A percentile compares a stretch with the other conserved stretches of the same genome.
These are phyloP conservation scores for Colletotrichum musicola DNA, from an alignment of 2,329 filamentous ascomycete species.

Conservation along the genomic window DNA sequence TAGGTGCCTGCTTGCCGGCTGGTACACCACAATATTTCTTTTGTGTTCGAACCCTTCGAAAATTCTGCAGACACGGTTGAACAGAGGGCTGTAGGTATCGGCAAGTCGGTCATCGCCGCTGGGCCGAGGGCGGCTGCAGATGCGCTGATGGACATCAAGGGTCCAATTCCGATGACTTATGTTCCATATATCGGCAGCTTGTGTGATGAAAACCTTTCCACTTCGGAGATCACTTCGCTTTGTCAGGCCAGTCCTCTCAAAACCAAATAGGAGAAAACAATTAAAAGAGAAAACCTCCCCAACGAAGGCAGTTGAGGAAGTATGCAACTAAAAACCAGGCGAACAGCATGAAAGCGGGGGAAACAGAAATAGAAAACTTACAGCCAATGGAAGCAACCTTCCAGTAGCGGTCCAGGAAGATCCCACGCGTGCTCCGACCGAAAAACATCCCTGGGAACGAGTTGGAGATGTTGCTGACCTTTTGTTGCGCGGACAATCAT, in stretches of 20 bases:
- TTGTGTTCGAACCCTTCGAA: slow-evolving; percentile 64
- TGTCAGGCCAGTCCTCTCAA: not conserved
- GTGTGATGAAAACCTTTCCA: slow-evolving; percentile 40
- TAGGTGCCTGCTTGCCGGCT: slow-evolving; percentile 52
- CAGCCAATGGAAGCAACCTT: slow-evolving; percentile 72
- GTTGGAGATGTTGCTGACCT: slow-evolving; percentile 40
- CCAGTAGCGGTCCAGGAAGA: slow-evolving; percentile 63
- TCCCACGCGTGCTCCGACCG: slow-evolving; percentile 51
- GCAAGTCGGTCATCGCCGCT: slow-evolving; percentile 52
- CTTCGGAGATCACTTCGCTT: slow-evolving; percentile 51
- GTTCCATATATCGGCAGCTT: slow-evolving; percentile 42
- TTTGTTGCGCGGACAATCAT: slow-evolving; percentile 59
- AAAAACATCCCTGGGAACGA: slow-evolving; percentile 51
- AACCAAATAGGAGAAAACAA: not conserved
- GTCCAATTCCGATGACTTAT: slow-evolving; percentile 48
- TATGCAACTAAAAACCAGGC: too few species aligned
- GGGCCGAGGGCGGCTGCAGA: slow-evolving; percentile 37
- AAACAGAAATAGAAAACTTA: not conserved
- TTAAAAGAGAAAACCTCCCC: not conserved
- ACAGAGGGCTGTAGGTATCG: slow-evolving; percentile 60
- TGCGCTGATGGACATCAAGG: slow-evolving; percentile 45
- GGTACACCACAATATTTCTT: slow-evolving; percentile 58
- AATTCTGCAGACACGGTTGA: slow-evolving; percentile 53
- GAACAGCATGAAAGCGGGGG: not conserved
- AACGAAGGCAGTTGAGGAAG: not conserved